phyloP scores from a whole-genome alignment of 768 basidiomycete species.

The Termitomyces sp. region DNA sequence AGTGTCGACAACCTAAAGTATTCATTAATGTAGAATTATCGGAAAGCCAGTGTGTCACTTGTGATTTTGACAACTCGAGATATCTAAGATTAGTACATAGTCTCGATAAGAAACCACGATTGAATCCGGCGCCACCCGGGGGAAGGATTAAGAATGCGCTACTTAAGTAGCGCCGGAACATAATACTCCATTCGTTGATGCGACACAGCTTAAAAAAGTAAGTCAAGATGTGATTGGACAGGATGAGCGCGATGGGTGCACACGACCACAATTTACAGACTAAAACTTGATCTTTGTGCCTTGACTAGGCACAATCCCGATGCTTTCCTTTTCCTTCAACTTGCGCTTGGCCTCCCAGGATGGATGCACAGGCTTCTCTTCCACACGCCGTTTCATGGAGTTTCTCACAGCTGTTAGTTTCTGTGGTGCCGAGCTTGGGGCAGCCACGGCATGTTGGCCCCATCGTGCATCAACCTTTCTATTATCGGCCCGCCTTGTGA shows the following conservation, averaged over 20 bases:
- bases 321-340: conserved; percentile 65
- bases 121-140: background rate
- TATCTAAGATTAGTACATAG: background rate
- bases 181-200: background rate
- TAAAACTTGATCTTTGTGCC: conserved; percentile 84
- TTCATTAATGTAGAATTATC: no score
- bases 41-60: background rate
- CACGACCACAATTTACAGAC: conserved; percentile 5
- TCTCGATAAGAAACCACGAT: background rate
- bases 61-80: background rate
- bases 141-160: background rate
- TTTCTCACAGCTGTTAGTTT: conserved; percentile 3
- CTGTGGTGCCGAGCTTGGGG: background rate
- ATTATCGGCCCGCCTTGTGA: background rate
- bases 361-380: conserved; percentile 68
- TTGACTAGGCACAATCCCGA: conserved; percentile 60
- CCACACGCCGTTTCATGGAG: conserved; percentile 8
- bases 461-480: conserved; percentile 23
- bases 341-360: conserved; percentile 95
- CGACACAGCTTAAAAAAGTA: background rate
- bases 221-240: background rate
- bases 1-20: no score
- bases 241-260: conserved; percentile 1
- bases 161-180: background rate
- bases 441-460: conserved; percentile 20